Conservation (phyloP, 805 yeast species). For the Ogataea nakhonphanomensis region DNA sequence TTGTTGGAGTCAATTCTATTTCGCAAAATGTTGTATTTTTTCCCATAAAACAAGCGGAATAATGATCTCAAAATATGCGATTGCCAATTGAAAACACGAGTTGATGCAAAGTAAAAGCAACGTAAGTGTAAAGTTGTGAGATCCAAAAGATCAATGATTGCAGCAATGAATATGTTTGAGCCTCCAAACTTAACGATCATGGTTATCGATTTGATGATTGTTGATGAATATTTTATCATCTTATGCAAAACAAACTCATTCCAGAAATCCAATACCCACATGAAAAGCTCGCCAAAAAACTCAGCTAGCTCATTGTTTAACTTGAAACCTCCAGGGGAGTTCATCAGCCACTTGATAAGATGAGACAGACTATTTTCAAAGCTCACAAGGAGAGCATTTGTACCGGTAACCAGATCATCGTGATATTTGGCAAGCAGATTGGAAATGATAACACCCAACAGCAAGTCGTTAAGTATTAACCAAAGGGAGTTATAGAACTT, state of each 20-base stretch:
- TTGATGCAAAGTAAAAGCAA: conserved; percentile 73
- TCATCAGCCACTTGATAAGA: conserved; percentile 70
- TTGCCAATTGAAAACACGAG: conserved; percentile 77
- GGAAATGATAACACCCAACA: conserved; percentile 65
- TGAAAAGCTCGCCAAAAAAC: conserved; percentile 80
- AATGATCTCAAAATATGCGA: conserved; percentile 63
- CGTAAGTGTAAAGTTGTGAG: conserved; percentile 67
- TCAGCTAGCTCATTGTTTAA: conserved; percentile 80
- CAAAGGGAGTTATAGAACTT: conserved; percentile 83
- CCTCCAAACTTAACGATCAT: conserved; percentile 41
- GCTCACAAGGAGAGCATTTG: conserved; percentile 31
- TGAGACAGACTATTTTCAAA: conserved; percentile 29
- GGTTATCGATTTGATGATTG: conserved; percentile 15
- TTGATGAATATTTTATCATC: conserved; percentile 13
- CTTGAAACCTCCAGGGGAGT: conserved; percentile 92
- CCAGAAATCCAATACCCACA: conserved; percentile 84
- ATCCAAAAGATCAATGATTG: conserved; percentile 61
- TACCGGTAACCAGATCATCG: conserved; percentile 5
- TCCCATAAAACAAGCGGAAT: conserved; percentile 84
- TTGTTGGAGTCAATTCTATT: conserved; percentile 81
- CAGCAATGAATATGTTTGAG: conserved; percentile 63
- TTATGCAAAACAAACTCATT: conserved; percentile 19
- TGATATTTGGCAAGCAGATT: conserved; percentile 36
- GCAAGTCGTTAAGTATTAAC: conserved; percentile 79
- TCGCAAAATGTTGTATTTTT: conserved; percentile 78